Conservation (phyloP, 2,329 filamentous ascomycete genomes). For the Venturia nashicola region DNA sequence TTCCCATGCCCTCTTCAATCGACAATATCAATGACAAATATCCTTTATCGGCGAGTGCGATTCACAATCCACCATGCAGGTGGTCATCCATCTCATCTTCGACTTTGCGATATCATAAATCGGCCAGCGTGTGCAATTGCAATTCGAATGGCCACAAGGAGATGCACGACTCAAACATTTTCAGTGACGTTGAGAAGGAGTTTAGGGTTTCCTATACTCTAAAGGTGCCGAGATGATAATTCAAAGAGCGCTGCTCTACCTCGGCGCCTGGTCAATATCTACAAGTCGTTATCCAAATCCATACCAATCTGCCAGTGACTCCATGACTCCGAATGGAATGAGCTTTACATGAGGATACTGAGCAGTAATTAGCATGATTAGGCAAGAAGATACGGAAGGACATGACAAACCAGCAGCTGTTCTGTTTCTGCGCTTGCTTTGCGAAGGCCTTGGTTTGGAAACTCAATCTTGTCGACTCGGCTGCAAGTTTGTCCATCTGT, state of each 20-base stretch:
- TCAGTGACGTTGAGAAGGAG: neutral
- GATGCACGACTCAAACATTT: neutral
- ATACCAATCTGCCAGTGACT: neutral
- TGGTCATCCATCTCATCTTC: neutral
- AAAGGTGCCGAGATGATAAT: neutral
- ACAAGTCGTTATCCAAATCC: neutral
- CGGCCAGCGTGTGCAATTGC: neutral
- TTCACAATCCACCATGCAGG: neutral
- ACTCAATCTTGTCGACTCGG: constrained; percentile 84
- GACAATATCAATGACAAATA: too few species aligned
- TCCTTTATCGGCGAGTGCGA: neutral
- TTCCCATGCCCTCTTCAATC: too few species aligned
- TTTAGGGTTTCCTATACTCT: neutral
- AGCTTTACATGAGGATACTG: neutral
- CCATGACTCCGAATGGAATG: neutral
- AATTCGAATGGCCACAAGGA: neutral
- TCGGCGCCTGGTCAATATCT: neutral
- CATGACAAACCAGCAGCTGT: constrained; percentile 47
- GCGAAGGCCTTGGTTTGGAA: constrained; percentile 98
- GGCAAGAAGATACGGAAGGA: constrained; percentile 15
- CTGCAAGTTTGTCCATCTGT: constrained; percentile 90
- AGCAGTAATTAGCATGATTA: neutral
- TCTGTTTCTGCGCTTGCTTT: constrained; percentile 53
- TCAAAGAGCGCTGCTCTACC: neutral
- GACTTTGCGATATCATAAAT: neutral